These are phyloP conservation scores for Rosa chinensis DNA, from an alignment of 306 rosid species.

Conservation along the genomic window DNA sequence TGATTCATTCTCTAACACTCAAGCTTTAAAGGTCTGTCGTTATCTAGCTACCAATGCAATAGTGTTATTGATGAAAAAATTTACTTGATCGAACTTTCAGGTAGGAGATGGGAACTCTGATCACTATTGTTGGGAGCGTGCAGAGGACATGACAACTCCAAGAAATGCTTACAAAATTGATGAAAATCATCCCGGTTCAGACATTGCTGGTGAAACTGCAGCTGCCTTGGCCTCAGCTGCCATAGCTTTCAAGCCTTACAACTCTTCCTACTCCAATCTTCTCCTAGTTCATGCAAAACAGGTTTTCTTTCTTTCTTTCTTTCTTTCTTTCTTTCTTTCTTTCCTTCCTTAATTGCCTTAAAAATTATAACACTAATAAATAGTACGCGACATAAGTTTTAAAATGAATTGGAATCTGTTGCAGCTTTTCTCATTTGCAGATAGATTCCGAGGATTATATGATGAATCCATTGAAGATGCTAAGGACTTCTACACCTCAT, in stretches of 20 bases:
- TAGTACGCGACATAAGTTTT: not conserved
- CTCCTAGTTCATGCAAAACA: slow-evolving; percentile 71
- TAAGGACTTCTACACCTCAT: slow-evolving; percentile 63
- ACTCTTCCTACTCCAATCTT: slow-evolving; percentile 74
- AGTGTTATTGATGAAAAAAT: not conserved
- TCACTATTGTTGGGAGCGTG: slow-evolving; percentile 85
- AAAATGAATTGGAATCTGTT: not conserved
- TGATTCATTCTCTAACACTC: not conserved
- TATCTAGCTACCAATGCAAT: not conserved
- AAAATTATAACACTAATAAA: not conserved
- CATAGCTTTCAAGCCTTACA: slow-evolving; percentile 71
- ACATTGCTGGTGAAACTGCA: slow-evolving; percentile 87
- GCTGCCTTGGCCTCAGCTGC: slow-evolving; percentile 90
- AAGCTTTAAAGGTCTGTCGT: not conserved
- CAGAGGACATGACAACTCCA: slow-evolving; percentile 88
- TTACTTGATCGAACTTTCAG: slow-evolving; percentile 24
- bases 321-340: too few relatives aligned
- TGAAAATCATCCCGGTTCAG: slow-evolving; percentile 79
- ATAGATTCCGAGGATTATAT: slow-evolving; percentile 69
- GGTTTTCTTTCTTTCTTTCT: slow-evolving; percentile 29
- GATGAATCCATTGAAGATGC: slow-evolving; percentile 58
- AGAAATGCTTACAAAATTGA: slow-evolving; percentile 72
- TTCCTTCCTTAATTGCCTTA: not conserved
- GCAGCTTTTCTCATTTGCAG: slow-evolving; percentile 87
- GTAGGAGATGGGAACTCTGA: slow-evolving; percentile 91